phyloP scores from a whole-genome alignment of 2,329 filamentous ascomycete genomes.

The Phyllosticta paracitricarpa region DNA sequence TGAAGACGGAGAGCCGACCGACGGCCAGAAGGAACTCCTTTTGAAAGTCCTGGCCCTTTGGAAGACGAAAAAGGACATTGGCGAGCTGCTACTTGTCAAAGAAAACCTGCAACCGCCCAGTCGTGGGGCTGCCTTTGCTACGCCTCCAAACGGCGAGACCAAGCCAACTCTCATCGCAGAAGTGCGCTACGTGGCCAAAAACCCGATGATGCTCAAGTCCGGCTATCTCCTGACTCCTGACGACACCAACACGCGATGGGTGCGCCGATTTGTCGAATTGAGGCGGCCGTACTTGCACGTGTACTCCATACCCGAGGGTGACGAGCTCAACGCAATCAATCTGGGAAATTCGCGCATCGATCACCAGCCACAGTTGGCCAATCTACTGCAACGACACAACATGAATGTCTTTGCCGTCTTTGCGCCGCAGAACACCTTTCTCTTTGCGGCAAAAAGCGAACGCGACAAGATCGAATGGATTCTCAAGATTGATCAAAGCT shows the following conservation, averaged over 20 bases:
- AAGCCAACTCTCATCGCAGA: slow-evolving; percentile 62
- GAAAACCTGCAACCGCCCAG: slow-evolving; percentile 56
- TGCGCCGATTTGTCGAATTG: slow-evolving; percentile 86
- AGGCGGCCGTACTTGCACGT: slow-evolving; percentile 86
- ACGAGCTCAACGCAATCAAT: slow-evolving; percentile 83
- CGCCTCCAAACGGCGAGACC: slow-evolving; percentile 31
- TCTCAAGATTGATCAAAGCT: slow-evolving; percentile 80
- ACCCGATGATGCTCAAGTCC: slow-evolving; percentile 61
- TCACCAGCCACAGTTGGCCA: slow-evolving; percentile 77
- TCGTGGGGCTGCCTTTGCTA: slow-evolving; percentile 44
- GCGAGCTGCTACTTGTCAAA: slow-evolving; percentile 37
- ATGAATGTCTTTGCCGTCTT: slow-evolving; percentile 81
- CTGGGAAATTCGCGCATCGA: slow-evolving; percentile 85
- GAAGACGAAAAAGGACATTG: slow-evolving; percentile 37
- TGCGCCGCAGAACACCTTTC: slow-evolving; percentile 85
- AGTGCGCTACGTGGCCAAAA: slow-evolving; percentile 70
- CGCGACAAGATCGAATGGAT: slow-evolving; percentile 97
- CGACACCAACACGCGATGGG: slow-evolving; percentile 72
- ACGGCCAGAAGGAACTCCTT: slow-evolving; percentile 32
- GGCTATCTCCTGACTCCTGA: slow-evolving; percentile 83
- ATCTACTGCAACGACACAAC: slow-evolving; percentile 45
- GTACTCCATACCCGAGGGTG: slow-evolving; percentile 73
- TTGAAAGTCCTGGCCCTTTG: slow-evolving; percentile 54
- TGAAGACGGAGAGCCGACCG: slow-evolving; percentile 16
- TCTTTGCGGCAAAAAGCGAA: slow-evolving; percentile 84